Evolutionary conservation across 1,284 basidiomycete genomes (phyloP).

Genomic region (Coniferiporia sulphurascens): DNA sequence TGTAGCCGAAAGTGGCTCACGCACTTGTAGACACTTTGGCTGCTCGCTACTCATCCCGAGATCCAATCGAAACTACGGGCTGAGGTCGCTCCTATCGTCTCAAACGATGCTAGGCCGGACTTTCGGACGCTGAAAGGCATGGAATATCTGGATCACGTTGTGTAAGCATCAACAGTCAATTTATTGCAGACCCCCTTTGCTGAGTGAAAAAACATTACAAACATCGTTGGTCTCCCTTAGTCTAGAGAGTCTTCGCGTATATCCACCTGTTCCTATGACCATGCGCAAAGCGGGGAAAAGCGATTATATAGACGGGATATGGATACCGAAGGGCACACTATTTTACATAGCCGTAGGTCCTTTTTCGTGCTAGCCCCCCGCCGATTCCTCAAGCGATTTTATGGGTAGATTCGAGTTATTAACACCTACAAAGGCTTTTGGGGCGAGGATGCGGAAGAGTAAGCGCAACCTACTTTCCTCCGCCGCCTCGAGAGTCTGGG

Average conservation of each 20-base stretch:
- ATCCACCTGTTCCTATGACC: slow-evolving; percentile 45
- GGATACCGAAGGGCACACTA: slow-evolving; percentile 43
- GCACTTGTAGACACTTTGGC: slow-evolving; percentile 33
- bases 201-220: no score
- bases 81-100: slow-evolving; percentile 37
- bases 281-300: slow-evolving; percentile 39
- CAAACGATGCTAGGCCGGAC: slow-evolving; percentile 34
- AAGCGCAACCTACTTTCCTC: neutral
- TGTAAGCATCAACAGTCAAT: slow-evolving; percentile 30
- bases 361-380: neutral
- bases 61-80: slow-evolving; percentile 39
- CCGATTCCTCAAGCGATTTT: neutral
- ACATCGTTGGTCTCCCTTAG: slow-evolving; percentile 17
- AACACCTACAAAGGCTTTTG: slow-evolving; percentile 24
- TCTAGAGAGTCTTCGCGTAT: slow-evolving; percentile 36
- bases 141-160: slow-evolving; percentile 41
- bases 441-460: slow-evolving; percentile 20
- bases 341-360: slow-evolving; percentile 41
- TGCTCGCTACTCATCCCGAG: slow-evolving; percentile 32
- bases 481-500: no score
- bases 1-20: neutral
- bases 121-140: slow-evolving; percentile 44
- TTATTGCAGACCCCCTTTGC: no score
- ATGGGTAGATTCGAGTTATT: slow-evolving; percentile 36
- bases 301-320: slow-evolving; percentile 39